Evolutionary conservation across 2,329 filamentous ascomycete species (phyloP).

Genomic region (Diaporthe velutina): DNA sequence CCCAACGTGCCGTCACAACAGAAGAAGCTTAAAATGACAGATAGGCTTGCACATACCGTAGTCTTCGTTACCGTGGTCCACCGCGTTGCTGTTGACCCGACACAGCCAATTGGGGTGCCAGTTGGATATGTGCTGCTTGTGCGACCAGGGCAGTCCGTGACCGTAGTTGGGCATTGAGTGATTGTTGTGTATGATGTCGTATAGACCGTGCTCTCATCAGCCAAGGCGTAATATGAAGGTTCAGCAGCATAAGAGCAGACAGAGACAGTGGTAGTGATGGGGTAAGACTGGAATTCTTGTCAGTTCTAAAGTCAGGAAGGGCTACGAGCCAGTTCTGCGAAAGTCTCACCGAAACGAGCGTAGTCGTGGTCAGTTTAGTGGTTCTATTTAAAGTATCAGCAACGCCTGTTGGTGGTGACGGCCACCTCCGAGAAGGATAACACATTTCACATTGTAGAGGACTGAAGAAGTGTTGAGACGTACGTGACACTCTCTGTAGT

Average conservation of each 20-base stretch:
- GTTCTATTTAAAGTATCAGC: slow-evolving; percentile 33
- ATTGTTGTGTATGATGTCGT: slow-evolving; percentile 27
- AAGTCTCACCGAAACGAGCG: slow-evolving; percentile 35
- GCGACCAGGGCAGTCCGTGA: slow-evolving; percentile 34
- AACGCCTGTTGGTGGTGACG: neutral
- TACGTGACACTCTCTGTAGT: slow-evolving; percentile 25
- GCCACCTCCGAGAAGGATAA: neutral
- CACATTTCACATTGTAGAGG: too few species aligned
- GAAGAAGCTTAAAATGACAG: neutral
- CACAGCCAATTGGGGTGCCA: slow-evolving; percentile 19
- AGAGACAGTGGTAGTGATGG: slow-evolving; percentile 36
- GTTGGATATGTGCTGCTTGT: slow-evolving; percentile 20
- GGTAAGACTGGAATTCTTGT: slow-evolving; percentile 36
- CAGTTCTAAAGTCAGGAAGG: neutral
- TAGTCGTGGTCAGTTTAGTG: slow-evolving; percentile 35
- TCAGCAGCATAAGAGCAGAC: slow-evolving; percentile 32
- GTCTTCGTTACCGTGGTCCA: slow-evolving; percentile 10
- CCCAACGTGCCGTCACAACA: too few species aligned
- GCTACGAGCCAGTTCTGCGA: too few species aligned
- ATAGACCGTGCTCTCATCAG: slow-evolving; percentile 19
- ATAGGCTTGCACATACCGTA: slow-evolving; percentile 8
- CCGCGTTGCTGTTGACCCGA: neutral
- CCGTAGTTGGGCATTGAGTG: slow-evolving; percentile 14
- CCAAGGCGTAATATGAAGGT: slow-evolving; percentile 16
- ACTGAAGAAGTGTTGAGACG: neutral